These are phyloP conservation scores for Neoarthrinium moseri DNA, from an alignment of 2,329 filamentous ascomycete genomes.

Conservation along the genomic window DNA sequence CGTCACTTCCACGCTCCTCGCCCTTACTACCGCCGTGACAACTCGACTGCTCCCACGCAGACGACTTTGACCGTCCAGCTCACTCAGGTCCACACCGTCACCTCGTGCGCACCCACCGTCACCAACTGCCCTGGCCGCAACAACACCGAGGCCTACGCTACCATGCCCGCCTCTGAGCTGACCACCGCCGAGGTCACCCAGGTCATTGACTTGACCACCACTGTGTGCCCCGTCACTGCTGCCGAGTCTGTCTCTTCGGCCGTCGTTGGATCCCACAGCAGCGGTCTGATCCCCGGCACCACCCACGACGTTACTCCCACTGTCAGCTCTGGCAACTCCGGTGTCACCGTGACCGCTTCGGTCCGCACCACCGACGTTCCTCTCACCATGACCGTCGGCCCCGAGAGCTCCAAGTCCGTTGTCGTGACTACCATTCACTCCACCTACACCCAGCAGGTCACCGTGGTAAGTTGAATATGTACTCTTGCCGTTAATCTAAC, in stretches of 20 bases:
- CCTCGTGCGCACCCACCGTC: slow-evolving; percentile 30
- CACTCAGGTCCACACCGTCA: slow-evolving; percentile 28
- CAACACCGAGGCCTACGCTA: slow-evolving; percentile 14
- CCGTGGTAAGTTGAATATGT: slow-evolving; percentile 12
- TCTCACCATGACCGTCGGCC: slow-evolving; percentile 26
- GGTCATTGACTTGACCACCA: slow-evolving; percentile 34
- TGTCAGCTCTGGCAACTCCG: slow-evolving; percentile 12
- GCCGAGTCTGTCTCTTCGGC: slow-evolving; percentile 28
- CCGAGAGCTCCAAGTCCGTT: slow-evolving; percentile 24
- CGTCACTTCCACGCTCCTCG: slow-evolving; percentile 23
- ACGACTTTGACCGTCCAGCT: slow-evolving; percentile 30
- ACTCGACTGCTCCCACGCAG: slow-evolving; percentile 17
- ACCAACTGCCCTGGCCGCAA: slow-evolving; percentile 31
- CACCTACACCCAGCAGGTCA: slow-evolving; percentile 26
- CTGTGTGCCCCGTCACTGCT: slow-evolving; percentile 34
- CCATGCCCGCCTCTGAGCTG: slow-evolving; percentile 9
- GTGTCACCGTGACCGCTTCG: slow-evolving; percentile 7
- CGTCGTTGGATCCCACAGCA: slow-evolving; percentile 28
- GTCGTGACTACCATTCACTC: slow-evolving; percentile 28
- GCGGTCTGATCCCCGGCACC: slow-evolving; percentile 26
- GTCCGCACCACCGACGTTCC: slow-evolving; percentile 16
- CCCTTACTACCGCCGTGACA: slow-evolving; percentile 25
- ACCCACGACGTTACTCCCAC: slow-evolving; percentile 21
- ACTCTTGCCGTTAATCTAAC: neutral
- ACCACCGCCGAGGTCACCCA: slow-evolving; percentile 29